These are phyloP conservation scores for Xylaria intraflava DNA, from an alignment of 495 filamentous ascomycete species.

Conservation along the genomic window DNA sequence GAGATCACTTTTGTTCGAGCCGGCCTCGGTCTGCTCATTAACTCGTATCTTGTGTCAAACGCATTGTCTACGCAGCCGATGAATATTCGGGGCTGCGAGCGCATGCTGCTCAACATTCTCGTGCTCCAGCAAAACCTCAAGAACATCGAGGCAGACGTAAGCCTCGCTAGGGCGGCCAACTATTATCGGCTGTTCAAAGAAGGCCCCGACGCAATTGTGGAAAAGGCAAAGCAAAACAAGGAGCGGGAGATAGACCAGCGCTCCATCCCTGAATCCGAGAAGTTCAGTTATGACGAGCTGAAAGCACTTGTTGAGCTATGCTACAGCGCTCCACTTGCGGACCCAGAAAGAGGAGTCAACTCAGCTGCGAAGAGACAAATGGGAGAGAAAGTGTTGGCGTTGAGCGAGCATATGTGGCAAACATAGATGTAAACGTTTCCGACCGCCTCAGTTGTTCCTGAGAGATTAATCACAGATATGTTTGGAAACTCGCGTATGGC, in stretches of 20 bases:
- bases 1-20: conserved; percentile 64
- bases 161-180: conserved; percentile 60
- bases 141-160: conserved; percentile 71
- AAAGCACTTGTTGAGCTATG: conserved; percentile 78
- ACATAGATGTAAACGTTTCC: conserved; percentile 2
- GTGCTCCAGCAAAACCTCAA: conserved; percentile 94
- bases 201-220: conserved; percentile 65
- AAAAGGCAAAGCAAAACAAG: conserved; percentile 52
- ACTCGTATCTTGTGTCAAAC: conserved; percentile 61
- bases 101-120: conserved; percentile 84
- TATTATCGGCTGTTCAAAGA: conserved; percentile 76
- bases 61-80: conserved; percentile 58
- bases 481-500: background rate
- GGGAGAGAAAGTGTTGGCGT: conserved; percentile 63
- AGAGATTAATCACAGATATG: background rate
- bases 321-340: conserved; percentile 71
- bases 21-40: conserved; percentile 65
- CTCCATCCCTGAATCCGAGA: conserved; percentile 31
- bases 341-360: conserved; percentile 65
- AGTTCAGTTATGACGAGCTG: conserved; percentile 76
- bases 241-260: conserved; percentile 29
- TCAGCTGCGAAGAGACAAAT: conserved; percentile 66
- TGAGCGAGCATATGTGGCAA: conserved; percentile 79
- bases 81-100: conserved; percentile 67
- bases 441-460: background rate